Base-by-base conservation (phyloP, 768 basidiomycete genomes). In the Pleurotus salmoneostramineus region DNA sequence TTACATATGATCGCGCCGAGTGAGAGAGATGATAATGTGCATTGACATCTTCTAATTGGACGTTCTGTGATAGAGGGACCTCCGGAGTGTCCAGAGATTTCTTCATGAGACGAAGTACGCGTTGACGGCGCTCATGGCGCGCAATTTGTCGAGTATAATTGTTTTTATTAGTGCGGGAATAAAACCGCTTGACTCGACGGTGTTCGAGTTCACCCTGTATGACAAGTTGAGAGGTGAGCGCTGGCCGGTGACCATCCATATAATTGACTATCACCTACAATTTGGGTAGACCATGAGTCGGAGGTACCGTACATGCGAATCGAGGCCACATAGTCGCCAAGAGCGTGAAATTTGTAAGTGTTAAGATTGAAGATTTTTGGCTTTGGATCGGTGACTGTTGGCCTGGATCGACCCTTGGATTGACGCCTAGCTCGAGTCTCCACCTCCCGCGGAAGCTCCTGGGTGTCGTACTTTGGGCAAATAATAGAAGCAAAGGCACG, bases 161-260 rank as follows among this genome's bases (percentile, higher is more conserved):
- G 31, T 62, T 69, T 58, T 75, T 75, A 65, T 72, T 75, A 1
- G 69, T 73, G 0, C 62, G 50, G 0, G 60, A 45, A 46, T 75
- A 79, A 15, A 70, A 70, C 0, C 58, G 50, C 62, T 80, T 79
- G 21, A 73, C 67, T 0, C 58, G 57, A 0, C 65, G 61, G 57
- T 80, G 79, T 45, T 75, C 71, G 0, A 71, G 65, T 52, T 81
- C 76, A 1, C 73, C 72, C 75, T 77, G 48, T n/a, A 42, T 12
- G 48, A 8, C 5, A 27, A 32, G 40, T 45, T 49, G 15, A 42
- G 34, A 5, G 14, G 8, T 47, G 14, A 50, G 40, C 6, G n/a
- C 34, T 48, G n/a, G n/a, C n/a, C n/a, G n/a, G n/a, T n/a, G n/a
- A n/a, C n/a, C n/a, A n/a, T n/a, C n/a, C n/a, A n/a, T n/a, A n/a